A percentile compares a stretch with the other conserved stretches of the same genome.
Conservation (phyloP, 495 filamentous ascomycete species). For the Penicillium arizonense region DNA sequence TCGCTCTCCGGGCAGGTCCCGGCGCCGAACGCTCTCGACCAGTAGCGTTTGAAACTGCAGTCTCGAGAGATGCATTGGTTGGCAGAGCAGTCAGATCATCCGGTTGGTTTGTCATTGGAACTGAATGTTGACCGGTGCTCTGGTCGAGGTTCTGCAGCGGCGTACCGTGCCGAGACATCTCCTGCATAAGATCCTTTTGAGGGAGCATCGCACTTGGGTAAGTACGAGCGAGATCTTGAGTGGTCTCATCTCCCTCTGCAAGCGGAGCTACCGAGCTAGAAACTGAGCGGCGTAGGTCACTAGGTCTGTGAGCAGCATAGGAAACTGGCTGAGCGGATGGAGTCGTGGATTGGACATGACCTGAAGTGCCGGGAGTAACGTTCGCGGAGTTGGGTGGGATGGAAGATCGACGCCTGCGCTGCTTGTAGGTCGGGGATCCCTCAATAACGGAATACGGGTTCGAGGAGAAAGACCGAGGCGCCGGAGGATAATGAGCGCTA, state of each 20-base stretch:
- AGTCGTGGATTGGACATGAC: constrained; percentile 38
- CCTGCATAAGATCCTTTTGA: constrained; percentile 74
- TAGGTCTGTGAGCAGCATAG: constrained; percentile 68
- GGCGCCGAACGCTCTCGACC: constrained; percentile 60
- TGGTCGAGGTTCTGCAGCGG: constrained; percentile 79
- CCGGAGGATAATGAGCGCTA: constrained; percentile 66
- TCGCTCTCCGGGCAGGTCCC: constrained; percentile 80
- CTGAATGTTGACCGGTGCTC: constrained; percentile 68
- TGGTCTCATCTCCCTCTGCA: constrained; percentile 70
- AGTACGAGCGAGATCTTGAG: constrained; percentile 60
- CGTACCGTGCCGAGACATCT: constrained; percentile 84
- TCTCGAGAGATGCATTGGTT: constrained; percentile 59
- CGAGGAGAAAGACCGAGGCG: constrained; percentile 68
- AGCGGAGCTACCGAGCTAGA: constrained; percentile 86
- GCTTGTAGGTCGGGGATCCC: constrained; percentile 98
- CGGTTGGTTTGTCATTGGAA: constrained; percentile 57
- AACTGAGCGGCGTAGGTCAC: constrained; percentile 86
- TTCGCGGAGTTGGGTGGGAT: constrained; percentile 72
- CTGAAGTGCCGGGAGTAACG: constrained; percentile 52
- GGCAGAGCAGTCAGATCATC: constrained; percentile 67
- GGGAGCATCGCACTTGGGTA: constrained; percentile 68
- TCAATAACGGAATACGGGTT: constrained; percentile 95
- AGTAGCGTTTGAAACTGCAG: constrained; percentile 58
- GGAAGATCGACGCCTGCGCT: constrained; percentile 87
- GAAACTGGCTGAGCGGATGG: constrained; percentile 36